Evolutionary conservation across 1,284 basidiomycete species (phyloP).

Genomic region (Polyporus tsugae): DNA sequence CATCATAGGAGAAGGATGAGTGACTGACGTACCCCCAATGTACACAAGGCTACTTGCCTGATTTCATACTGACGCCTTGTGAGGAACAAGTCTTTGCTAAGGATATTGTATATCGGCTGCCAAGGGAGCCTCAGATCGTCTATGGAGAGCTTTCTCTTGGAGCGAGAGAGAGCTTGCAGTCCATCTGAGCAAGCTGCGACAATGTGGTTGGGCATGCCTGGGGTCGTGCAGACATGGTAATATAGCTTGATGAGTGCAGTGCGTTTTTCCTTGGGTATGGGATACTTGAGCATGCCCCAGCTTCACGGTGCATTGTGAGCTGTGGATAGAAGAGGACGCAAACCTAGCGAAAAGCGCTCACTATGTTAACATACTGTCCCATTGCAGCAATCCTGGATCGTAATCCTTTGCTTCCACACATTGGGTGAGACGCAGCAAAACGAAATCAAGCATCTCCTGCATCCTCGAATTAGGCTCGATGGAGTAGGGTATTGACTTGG

Average conservation of each 20-base stretch:
- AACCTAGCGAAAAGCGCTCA: constrained; percentile 43
- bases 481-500: constrained; percentile 78
- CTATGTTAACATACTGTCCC: constrained; percentile 82
- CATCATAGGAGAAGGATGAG: constrained; percentile 7
- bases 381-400: constrained; percentile 78
- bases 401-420: constrained; percentile 85
- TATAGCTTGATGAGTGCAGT: constrained; percentile 84
- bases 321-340: constrained; percentile 28
- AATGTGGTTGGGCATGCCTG: constrained; percentile 67
- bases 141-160: constrained; percentile 80
- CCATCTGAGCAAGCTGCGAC: constrained; percentile 67
- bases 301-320: constrained; percentile 47
- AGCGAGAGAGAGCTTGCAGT: constrained; percentile 63
- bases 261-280: constrained; percentile 82
- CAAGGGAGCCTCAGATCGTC: constrained; percentile 90
- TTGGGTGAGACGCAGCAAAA: constrained; percentile 74
- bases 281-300: constrained; percentile 87
- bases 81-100: constrained; percentile 86
- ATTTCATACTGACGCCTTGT: constrained; percentile 86
- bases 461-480: constrained; percentile 85
- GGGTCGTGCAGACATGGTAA: constrained; percentile 69
- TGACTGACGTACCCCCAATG: not conserved
- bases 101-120: constrained; percentile 85
- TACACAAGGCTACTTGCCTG: constrained; percentile 53
- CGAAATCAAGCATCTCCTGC: constrained; percentile 83